A percentile compares a stretch with the other conserved stretches of the same genome.
Conservation (phyloP, 2,329 filamentous ascomycete species). For the Cryphonectria radicalis region DNA sequence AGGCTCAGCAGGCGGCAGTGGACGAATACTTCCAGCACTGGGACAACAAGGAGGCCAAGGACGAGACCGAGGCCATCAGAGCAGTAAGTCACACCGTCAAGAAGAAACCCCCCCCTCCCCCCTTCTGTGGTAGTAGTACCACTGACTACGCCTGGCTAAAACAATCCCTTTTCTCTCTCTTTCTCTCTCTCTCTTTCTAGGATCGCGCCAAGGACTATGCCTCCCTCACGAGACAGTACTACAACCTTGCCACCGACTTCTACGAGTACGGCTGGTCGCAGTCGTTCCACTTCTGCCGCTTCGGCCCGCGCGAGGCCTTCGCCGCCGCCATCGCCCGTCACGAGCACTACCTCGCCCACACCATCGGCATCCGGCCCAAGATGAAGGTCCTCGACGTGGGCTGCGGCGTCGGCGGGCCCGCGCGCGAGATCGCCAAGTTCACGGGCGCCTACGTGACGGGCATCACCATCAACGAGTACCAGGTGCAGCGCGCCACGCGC, state of each 20-base stretch:
- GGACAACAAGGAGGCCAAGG: slow-evolving; percentile 31
- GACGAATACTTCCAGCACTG: slow-evolving; percentile 30
- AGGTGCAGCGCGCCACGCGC: slow-evolving; percentile 71
- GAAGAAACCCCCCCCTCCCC: too few relatives aligned
- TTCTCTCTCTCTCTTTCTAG: not conserved
- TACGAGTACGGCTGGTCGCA: slow-evolving; percentile 79
- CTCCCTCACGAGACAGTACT: slow-evolving; percentile 51
- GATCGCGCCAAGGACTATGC: slow-evolving; percentile 27
- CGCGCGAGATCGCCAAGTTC: slow-evolving; percentile 75
- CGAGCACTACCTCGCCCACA: slow-evolving; percentile 76
- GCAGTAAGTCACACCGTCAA: slow-evolving; percentile 16
- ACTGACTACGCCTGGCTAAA: not conserved
- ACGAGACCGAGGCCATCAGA: slow-evolving; percentile 27
- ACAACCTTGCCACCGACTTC: slow-evolving; percentile 73
- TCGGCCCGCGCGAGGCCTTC: slow-evolving; percentile 72
- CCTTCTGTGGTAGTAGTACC: too few relatives aligned
- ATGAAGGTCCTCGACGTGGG: slow-evolving; percentile 76
- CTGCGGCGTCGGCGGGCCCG: slow-evolving; percentile 77
- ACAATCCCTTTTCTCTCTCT: not conserved
- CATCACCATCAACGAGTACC: slow-evolving; percentile 82
- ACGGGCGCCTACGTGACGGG: slow-evolving; percentile 70
- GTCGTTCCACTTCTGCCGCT: slow-evolving; percentile 80
- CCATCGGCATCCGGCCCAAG: slow-evolving; percentile 67
- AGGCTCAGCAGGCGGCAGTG: slow-evolving; percentile 26
- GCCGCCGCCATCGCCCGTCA: slow-evolving; percentile 74